phyloP scores from a whole-genome alignment of 192 early-diverging fungal species.

The Umbelopsis ramanniana region DNA sequence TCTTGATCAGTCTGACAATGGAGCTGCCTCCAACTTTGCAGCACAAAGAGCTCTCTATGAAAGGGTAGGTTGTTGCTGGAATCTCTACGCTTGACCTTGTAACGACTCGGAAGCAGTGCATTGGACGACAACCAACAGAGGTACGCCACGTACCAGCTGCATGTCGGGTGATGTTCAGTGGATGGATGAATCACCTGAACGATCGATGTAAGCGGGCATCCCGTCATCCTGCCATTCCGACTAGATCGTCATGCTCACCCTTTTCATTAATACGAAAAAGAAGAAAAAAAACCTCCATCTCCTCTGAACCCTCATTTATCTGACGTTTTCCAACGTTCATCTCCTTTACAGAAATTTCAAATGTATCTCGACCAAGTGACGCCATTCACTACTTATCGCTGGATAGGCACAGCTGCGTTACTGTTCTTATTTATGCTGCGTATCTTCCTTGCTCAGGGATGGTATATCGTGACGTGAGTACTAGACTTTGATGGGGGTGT shows the following conservation, averaged over 20 bases:
- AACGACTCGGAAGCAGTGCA: not conserved
- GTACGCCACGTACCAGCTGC: conserved; percentile 20
- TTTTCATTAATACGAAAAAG: not conserved
- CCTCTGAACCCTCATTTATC: not conserved
- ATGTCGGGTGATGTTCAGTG: not conserved
- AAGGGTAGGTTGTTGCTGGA: conserved; percentile 44
- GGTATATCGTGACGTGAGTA: conserved; percentile 95
- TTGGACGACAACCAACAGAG: not conserved
- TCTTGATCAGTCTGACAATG: conserved; percentile 12
- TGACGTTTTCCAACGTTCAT: not conserved
- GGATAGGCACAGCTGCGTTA: conserved; percentile 67
- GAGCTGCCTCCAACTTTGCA: conserved; percentile 24
- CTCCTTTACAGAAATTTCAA: conserved; percentile 68
- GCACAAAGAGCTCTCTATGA: conserved; percentile 37
- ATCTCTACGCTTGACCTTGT: not conserved
- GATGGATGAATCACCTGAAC: too few relatives aligned
- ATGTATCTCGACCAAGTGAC: conserved; percentile 81
- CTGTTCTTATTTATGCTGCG: conserved; percentile 75
- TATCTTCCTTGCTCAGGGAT: conserved; percentile 85
- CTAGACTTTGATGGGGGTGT: not conserved
- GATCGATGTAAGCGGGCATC: too few relatives aligned
- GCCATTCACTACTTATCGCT: conserved; percentile 75
- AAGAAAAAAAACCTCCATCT: not conserved
- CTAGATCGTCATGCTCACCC: not conserved
- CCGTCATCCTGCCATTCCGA: not conserved